These are phyloP conservation scores for Wickerhamomyces silvicola DNA, from an alignment of 805 yeast species.

Conservation along the genomic window DNA sequence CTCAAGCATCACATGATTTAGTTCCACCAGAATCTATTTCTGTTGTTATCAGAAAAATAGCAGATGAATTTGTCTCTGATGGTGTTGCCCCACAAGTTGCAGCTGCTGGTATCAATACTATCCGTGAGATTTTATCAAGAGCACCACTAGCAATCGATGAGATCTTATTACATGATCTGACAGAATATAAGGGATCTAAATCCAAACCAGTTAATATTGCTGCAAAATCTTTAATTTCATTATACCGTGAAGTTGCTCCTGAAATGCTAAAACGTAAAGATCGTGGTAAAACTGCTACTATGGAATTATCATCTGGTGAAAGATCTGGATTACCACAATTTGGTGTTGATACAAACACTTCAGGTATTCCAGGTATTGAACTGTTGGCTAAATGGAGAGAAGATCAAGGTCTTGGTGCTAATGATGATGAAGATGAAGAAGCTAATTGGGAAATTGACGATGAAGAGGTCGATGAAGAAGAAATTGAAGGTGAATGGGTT, in stretches of 20 bases:
- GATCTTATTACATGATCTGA: constrained; percentile 79
- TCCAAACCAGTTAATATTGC: constrained; percentile 93
- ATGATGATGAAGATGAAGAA: constrained; percentile 56
- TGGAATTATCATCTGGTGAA: constrained; percentile 64
- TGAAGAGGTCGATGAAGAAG: constrained; percentile 44
- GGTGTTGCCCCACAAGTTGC: constrained; percentile 99
- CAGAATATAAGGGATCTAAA: constrained; percentile 88
- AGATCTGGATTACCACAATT: constrained; percentile 50
- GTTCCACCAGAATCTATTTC: constrained; percentile 92
- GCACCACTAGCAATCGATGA: constrained; percentile 93
- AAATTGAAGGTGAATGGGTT: constrained; percentile 89
- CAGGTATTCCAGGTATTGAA: constrained; percentile 89
- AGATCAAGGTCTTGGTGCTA: constrained; percentile 47
- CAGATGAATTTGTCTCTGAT: constrained; percentile 95
- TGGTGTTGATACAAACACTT: constrained; percentile 64
- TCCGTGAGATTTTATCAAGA: constrained; percentile 86
- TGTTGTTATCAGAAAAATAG: constrained; percentile 81
- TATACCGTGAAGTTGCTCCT: constrained; percentile 94
- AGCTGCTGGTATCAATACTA: constrained; percentile 94
- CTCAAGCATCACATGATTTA: constrained; percentile 93
- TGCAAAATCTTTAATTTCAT: constrained; percentile 76
- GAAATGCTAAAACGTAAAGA: constrained; percentile 88
- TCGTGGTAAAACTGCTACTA: constrained; percentile 87
- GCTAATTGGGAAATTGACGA: constrained; percentile 50
- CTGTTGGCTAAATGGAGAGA: constrained; percentile 82